A percentile compares a stretch with the other conserved stretches of the same genome.
These are phyloP conservation scores for Abrus precatorius DNA, from an alignment of 306 rosid species.

Conservation along the genomic window DNA sequence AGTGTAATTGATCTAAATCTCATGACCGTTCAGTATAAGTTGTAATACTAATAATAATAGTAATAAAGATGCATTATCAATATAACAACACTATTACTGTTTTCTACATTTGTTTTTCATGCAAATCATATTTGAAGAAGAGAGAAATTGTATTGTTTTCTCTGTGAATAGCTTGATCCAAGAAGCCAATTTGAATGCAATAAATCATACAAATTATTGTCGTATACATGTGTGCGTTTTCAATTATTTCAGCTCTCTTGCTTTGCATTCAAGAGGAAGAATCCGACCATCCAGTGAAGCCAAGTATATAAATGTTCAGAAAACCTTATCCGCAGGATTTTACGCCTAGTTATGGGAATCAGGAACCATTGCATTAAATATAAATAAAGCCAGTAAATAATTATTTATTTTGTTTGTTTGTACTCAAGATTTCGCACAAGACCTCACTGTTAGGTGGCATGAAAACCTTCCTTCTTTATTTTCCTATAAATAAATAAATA, in stretches of 20 bases:
- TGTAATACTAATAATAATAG: too few relatives aligned
- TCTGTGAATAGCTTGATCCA: constrained; percentile 8
- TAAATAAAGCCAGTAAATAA: neutral
- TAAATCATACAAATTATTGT: constrained; percentile 7
- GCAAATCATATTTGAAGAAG: neutral
- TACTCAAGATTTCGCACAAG: constrained; percentile 46
- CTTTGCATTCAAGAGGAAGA: constrained; percentile 39
- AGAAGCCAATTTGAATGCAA: constrained; percentile 28
- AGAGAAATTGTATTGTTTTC: neutral
- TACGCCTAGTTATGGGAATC: constrained; percentile 42
- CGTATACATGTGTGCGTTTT: constrained; percentile 26
- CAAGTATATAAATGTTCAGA: constrained; percentile 30
- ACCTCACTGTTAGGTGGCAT: constrained; percentile 49
- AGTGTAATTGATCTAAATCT: too few relatives aligned
- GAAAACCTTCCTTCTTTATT: neutral
- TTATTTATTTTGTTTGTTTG: constrained; percentile 42
- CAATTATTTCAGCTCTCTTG: constrained; percentile 32
- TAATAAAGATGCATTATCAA: too few relatives aligned
- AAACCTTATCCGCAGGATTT: constrained; percentile 55
- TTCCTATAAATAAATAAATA: neutral
- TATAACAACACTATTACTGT: too few relatives aligned
- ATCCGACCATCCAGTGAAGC: constrained; percentile 46
- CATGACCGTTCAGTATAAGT: too few relatives aligned
- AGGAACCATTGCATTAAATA: neutral
- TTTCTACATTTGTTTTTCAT: neutral